A percentile compares a stretch with the other conserved stretches of the same genome.
phyloP scores from a whole-genome alignment of 1,284 basidiomycete species.

The Lentinula novae-zelandiae region DNA sequence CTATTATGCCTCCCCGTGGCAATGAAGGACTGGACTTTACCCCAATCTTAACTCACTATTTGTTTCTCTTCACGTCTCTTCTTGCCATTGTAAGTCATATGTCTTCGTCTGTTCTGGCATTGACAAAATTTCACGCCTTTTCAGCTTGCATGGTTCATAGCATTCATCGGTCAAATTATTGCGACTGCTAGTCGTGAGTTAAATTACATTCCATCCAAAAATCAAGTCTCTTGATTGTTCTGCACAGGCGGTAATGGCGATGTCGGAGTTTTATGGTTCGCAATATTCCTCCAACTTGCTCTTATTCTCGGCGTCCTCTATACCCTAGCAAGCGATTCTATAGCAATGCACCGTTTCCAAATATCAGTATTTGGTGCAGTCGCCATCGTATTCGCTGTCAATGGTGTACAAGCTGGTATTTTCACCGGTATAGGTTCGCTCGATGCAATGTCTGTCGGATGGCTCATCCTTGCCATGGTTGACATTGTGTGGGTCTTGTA shows the following conservation, averaged over 20 bases:
- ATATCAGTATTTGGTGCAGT: slow-evolving; percentile 86
- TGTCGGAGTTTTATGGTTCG: slow-evolving; percentile 81
- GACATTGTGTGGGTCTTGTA: slow-evolving; percentile 95
- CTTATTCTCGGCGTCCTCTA: slow-evolving; percentile 79
- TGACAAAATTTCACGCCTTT: slow-evolving; percentile 7
- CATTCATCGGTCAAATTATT: slow-evolving; percentile 82
- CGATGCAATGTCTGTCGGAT: slow-evolving; percentile 88
- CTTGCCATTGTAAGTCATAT: slow-evolving; percentile 61
- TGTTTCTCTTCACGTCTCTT: slow-evolving; percentile 84
- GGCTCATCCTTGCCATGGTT: slow-evolving; percentile 88
- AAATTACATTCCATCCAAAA: background rate
- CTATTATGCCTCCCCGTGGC: slow-evolving; percentile 48
- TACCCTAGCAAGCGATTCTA: slow-evolving; percentile 81
- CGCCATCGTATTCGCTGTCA: slow-evolving; percentile 83
- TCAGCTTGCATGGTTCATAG: slow-evolving; percentile 87
- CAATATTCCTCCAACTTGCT: slow-evolving; percentile 83
- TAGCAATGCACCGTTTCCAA: slow-evolving; percentile 84
- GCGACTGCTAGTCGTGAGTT: slow-evolving; percentile 61
- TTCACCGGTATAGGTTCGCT: slow-evolving; percentile 49
- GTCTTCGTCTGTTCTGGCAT: slow-evolving; percentile 17
- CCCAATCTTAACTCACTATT: slow-evolving; percentile 84
- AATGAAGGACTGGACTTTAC: slow-evolving; percentile 72
- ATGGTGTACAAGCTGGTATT: slow-evolving; percentile 70
- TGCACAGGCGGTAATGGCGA: slow-evolving; percentile 34
- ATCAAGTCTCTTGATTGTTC: slow-evolving; percentile 17